Conservation (phyloP, 2,329 filamentous ascomycete genomes). For the Neopestalotiopsis clavispora region DNA sequence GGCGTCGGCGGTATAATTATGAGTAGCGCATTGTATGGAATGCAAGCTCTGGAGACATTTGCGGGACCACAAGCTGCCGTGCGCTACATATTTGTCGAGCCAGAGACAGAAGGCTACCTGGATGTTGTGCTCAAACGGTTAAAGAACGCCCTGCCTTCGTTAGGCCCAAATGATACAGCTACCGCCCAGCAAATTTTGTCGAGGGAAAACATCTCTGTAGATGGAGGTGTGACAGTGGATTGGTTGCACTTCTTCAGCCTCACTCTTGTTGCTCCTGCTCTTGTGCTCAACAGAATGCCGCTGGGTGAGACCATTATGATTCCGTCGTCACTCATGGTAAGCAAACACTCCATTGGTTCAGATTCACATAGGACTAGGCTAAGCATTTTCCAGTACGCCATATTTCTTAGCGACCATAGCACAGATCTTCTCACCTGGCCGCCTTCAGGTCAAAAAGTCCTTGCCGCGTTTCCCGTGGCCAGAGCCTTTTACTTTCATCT, state of each 20-base stretch:
- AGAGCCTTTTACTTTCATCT: constrained; percentile 46
- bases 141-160: constrained; percentile 12
- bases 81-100: constrained; percentile 21
- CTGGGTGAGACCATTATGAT: constrained; percentile 57
- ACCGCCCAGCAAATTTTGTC: neutral
- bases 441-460: constrained; percentile 55
- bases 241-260: constrained; percentile 40
- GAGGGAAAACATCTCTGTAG: neutral
- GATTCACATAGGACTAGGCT: neutral
- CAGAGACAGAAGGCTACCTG: constrained; percentile 6
- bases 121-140: constrained; percentile 9
- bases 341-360: constrained; percentile 7
- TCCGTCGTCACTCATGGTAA: constrained; percentile 36
- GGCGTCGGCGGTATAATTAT: constrained; percentile 55
- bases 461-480: constrained; percentile 52
- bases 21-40: constrained; percentile 59
- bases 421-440: constrained; percentile 56
- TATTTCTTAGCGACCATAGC: constrained; percentile 49
- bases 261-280: constrained; percentile 69
- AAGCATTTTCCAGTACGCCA: constrained; percentile 47
- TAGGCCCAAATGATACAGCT: constrained; percentile 10
- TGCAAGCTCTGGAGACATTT: constrained; percentile 54
- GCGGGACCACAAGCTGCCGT: constrained; percentile 49
- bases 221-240: constrained; percentile 24
- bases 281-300: constrained; percentile 70